These are phyloP conservation scores for Capsella rubella DNA, from an alignment of 441 rosid species.

Conservation along the genomic window DNA sequence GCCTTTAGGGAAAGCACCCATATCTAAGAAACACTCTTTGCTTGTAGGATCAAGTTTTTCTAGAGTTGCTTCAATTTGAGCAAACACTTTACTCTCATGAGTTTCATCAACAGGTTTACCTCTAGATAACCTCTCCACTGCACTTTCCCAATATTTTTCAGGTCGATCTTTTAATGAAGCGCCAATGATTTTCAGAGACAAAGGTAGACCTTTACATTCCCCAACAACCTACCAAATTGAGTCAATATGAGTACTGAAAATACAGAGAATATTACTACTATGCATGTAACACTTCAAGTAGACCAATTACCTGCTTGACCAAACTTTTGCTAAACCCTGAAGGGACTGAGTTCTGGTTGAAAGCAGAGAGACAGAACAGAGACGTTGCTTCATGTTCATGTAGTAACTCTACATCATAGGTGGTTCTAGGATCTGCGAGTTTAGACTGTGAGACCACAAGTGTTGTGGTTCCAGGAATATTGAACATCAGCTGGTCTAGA, in stretches of 20 bases:
- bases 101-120: neutral
- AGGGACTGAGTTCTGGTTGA: conserved; percentile 1
- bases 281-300: neutral
- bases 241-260: neutral
- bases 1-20: neutral
- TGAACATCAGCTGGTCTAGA: neutral
- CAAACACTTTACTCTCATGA: neutral
- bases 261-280: neutral
- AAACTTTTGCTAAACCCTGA: neutral
- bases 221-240: neutral
- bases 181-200: neutral
- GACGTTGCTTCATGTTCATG: neutral
- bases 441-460: neutral
- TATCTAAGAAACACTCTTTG: neutral
- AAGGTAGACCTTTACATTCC: neutral
- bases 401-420: neutral
- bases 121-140: neutral
- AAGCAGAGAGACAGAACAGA: neutral
- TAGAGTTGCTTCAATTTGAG: conserved; percentile 1
- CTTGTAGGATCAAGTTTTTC: neutral
- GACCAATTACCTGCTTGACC: neutral
- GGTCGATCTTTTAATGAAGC: neutral
- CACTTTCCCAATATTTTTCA: neutral
- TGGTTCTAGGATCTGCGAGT: neutral
- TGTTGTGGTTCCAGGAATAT: neutral